Conservation (phyloP, 441 rosid species). For the Manihot esculenta region DNA sequence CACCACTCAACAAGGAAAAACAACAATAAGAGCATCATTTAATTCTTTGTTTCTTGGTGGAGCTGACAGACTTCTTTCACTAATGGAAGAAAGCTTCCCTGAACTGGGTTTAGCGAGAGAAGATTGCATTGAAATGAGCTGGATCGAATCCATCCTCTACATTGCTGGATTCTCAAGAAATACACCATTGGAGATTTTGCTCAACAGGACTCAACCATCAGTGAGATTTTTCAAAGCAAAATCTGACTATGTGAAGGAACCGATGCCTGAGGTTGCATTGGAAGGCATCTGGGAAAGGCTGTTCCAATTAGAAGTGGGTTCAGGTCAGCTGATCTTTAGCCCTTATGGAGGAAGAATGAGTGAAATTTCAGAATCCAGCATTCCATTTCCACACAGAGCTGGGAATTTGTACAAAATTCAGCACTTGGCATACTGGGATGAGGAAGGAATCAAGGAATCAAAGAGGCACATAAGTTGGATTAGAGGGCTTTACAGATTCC, state of each 20-base stretch:
- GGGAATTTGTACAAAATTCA: slow-evolving; percentile 48
- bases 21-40: slow-evolving; percentile 25
- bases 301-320: slow-evolving; percentile 29
- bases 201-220: slow-evolving; percentile 34
- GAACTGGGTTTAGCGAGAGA: slow-evolving; percentile 45
- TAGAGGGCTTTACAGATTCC: slow-evolving; percentile 39
- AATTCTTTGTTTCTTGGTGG: slow-evolving; percentile 44
- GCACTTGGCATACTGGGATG: slow-evolving; percentile 40
- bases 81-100: slow-evolving; percentile 45
- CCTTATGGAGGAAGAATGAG: slow-evolving; percentile 59
- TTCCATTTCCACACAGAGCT: slow-evolving; percentile 51
- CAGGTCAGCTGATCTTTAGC: slow-evolving; percentile 25
- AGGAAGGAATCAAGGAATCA: slow-evolving; percentile 25
- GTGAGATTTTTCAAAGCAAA: slow-evolving; percentile 45
- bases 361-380: slow-evolving; percentile 32
- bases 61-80: slow-evolving; percentile 26
- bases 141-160: slow-evolving; percentile 46
- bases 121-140: slow-evolving; percentile 45
- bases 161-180: slow-evolving; percentile 34
- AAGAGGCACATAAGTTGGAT: slow-evolving; percentile 28
- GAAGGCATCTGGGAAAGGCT: slow-evolving; percentile 42
- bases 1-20: slow-evolving; percentile 12
- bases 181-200: slow-evolving; percentile 37
- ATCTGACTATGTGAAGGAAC: slow-evolving; percentile 46
- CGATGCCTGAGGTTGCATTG: slow-evolving; percentile 34